Base-by-base conservation (phyloP, 2,329 filamentous ascomycete genomes). In the Alternaria sp. region DNA sequence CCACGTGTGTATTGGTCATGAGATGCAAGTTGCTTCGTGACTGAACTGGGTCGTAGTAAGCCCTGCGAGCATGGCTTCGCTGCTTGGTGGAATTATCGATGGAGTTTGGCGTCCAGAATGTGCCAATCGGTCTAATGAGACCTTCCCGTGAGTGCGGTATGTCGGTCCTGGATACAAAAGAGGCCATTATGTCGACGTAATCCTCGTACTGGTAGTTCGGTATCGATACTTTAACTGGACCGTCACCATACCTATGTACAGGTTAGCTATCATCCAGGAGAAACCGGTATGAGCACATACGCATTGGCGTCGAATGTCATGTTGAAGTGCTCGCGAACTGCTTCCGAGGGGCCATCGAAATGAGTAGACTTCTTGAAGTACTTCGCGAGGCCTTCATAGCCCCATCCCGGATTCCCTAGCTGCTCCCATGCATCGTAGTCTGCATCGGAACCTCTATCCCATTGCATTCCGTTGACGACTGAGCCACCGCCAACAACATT, bases 321-420 rank as follows among this genome's bases (percentile, higher is more conserved):
- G 47, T 49, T 60, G 21, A 63, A 50, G 6, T 47, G 53, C 46
- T 47, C n/a, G 10, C 12, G 46, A 4, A 46, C 44, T 11, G 47
- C 53, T 11, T 63, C 54, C n/a, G 61, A 59, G 4, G 61, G 66
- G 9, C 61, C 52, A 19, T 61, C 56, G 28, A 72, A 67, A 15
- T 59, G 55, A 3, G 55, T 61, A 19, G 46, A 62, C 44, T 71
- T 72, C 57, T 69, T 72, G 65, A 81, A 80, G 66, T 80, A 80
- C 10, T 73, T 75, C 15, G 75, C 57, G 9, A 85, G 64, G 12
- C 79, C 79, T 49, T 85, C 77, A 83, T 84, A 89, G 1, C 82
- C 81, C 87, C 88, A 90, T 0, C 86, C 87, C 1, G 73, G 57
- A 67, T 88, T 89, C 1, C 87, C 87, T 9, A 89, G 72, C 36